Evolutionary conservation across 2,329 filamentous ascomycete species (phyloP), one percentile per base, ranked within the genome.

Genomic region (Coniochaeta ligniaria): DNA sequence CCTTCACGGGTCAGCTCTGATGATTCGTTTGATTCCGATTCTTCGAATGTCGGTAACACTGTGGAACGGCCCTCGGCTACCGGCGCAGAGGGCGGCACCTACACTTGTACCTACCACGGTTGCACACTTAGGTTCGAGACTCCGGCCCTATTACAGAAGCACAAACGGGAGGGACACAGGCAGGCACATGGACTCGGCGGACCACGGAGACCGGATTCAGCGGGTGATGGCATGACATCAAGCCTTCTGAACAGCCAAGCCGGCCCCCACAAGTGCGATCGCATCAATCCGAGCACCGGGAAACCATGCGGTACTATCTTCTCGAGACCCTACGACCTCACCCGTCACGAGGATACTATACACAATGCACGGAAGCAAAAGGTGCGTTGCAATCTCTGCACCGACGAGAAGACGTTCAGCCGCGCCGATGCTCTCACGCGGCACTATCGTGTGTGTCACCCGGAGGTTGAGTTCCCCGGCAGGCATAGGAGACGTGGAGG

Each of bases 371-470:
- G 91, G 68, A 97, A 97, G 80, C 88, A 93, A 73, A 98, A 98
- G 79, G 92, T 97, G 8, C 88, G 92, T 52, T 99, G 95, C 75
- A 87, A 93, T 64, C 78, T 96, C 56, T 99, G 95, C 76, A 92
- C 91, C 1, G 93, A 98, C 69, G 94, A 98, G 71, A 98, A 98
- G 82, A 96, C 92, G 0, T 99, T 99, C 71, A 96, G 92, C 67
- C 87, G 95, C 61, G 95, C 94, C 65, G 95, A 99, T 77, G 95
- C 95, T 1, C 81, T 98, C 56, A 98, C 94, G 16, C 82, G 95
- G 63, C 95, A 99, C 72, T 96, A 96, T 82, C 87, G 92, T 38
- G 93, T 97, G 57, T 94, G 96, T 64, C 94, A 97, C 73, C 93
- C 94, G 0, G 91, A 96, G 63, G 83, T 94, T 60, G 89, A 93